phyloP scores from a whole-genome alignment of 2,329 filamentous ascomycete genomes.

The Cladosporium oxysporum region DNA sequence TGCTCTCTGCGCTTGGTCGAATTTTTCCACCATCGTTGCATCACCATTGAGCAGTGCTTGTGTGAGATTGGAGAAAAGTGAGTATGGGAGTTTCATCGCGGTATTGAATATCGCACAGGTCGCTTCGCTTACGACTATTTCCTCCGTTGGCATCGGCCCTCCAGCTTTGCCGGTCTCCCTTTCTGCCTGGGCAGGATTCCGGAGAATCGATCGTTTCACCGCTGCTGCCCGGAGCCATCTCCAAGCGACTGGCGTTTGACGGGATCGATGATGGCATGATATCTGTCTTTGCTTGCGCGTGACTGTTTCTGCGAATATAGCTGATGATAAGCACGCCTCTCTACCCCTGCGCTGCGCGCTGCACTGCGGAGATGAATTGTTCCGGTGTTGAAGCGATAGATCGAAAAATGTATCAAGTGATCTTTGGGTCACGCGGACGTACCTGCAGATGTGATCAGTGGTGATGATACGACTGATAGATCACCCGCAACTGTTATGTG shows the following conservation, averaged over 20 bases:
- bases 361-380: not conserved
- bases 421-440: not conserved
- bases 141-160: not conserved
- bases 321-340: not conserved
- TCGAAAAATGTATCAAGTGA: not conserved
- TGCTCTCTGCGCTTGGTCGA: not conserved
- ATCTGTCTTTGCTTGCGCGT: not conserved
- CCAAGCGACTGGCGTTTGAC: not conserved
- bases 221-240: not conserved
- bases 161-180: not conserved
- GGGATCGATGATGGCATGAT: not conserved
- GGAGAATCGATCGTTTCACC: conserved; percentile 1
- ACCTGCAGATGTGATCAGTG: not conserved
- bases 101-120: not conserved
- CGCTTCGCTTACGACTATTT: not conserved
- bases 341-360: not conserved
- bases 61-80: not conserved
- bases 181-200: not conserved
- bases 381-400: not conserved
- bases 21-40: not conserved
- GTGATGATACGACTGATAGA: not conserved
- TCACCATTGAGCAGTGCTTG: not conserved
- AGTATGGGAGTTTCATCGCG: too few species aligned
- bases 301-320: not conserved
- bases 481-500: not conserved